Base-by-base conservation (phyloP, 371 early-diverging fungal genomes). In the Syncephalastrum sp. region DNA sequence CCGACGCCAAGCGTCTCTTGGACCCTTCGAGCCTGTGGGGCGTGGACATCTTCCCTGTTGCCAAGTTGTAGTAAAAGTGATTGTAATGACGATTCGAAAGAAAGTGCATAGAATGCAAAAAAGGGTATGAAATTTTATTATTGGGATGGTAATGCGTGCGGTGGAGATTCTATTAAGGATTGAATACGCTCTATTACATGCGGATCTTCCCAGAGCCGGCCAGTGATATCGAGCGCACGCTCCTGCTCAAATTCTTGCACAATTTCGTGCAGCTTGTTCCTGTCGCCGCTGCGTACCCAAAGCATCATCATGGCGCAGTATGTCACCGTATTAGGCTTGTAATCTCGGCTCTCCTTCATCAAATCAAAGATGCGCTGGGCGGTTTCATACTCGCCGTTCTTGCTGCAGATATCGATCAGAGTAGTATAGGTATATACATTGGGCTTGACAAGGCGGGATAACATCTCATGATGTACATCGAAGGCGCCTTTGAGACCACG, bases 241-340 rank as follows among this genome's bases (percentile, higher is more conserved):
- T 62, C 56, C 15, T 42, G 54, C 24, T 68, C 23, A 33, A 75
- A 75, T 7, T 74, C 70, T 5, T 60, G 33, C 13, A 63, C 23
- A 21, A 77, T 47, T n/a, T 57, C 61, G 45, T 69, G 60, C 41
- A 71, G 70, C 56, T 69, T 70, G 6, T 75, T 71, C 16, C 53
- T 27, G 24, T 61, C 59, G 23, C 58, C 52, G 7, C 56, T 66
- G n/a, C 57, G 54, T 16, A 60, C 55, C 64, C 78, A 78, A 3
- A 65, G 75, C 24, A 75, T 71, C 45, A 82, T 67, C 65, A 84
- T 59, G 3, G 63, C 69, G 46, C 62, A 71, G 52, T 74, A 79
- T 12, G 79, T 79, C 1, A 63, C 60, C 3, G 79, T 74, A 47
- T 72, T 75, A 1, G 79, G 79, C 15, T 54, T 27, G 23, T 68